Evolutionary conservation across 1,139 yeast species (phyloP).

Genomic region (Nadsonia commutata): DNA sequence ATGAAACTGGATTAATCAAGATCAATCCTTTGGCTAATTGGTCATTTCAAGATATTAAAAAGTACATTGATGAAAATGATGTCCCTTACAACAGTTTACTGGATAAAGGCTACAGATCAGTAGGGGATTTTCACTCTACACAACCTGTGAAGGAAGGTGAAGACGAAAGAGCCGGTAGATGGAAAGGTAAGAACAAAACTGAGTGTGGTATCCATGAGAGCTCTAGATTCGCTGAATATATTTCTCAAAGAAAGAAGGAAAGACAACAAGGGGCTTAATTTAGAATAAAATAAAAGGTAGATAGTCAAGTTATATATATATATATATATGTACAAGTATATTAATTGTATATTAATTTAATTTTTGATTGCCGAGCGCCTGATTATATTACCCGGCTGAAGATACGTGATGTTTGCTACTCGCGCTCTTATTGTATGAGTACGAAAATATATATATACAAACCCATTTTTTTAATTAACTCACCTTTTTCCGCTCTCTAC

Average conservation of each 20-base stretch:
- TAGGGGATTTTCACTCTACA: slow-evolving; percentile 96
- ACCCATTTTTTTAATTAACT: too few species aligned
- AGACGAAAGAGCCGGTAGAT: slow-evolving; percentile 90
- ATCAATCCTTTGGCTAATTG: slow-evolving; percentile 83
- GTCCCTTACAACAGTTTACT: slow-evolving; percentile 81
- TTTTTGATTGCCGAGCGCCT: too few species aligned
- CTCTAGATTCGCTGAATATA: slow-evolving; percentile 49
- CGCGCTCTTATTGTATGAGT: too few species aligned
- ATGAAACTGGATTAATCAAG: slow-evolving; percentile 53
- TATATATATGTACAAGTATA: too few species aligned
- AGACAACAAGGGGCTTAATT: too few species aligned
- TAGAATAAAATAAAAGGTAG: too few species aligned
- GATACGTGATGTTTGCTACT: too few species aligned
- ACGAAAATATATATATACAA: too few species aligned
- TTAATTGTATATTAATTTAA: too few species aligned
- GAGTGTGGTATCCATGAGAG: slow-evolving; percentile 94
- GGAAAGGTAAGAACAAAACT: slow-evolving; percentile 87
- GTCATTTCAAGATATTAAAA: slow-evolving; percentile 59
- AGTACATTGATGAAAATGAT: slow-evolving; percentile 48
- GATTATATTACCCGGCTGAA: too few species aligned
- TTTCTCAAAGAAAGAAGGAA: background rate
- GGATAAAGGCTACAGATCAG: slow-evolving; percentile 76
- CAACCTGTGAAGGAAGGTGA: slow-evolving; percentile 81
- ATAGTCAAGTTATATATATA: too few species aligned
- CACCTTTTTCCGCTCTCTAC: too few species aligned